Conservation (phyloP, 73 alveolate species). For the Loxodes magnus region DNA sequence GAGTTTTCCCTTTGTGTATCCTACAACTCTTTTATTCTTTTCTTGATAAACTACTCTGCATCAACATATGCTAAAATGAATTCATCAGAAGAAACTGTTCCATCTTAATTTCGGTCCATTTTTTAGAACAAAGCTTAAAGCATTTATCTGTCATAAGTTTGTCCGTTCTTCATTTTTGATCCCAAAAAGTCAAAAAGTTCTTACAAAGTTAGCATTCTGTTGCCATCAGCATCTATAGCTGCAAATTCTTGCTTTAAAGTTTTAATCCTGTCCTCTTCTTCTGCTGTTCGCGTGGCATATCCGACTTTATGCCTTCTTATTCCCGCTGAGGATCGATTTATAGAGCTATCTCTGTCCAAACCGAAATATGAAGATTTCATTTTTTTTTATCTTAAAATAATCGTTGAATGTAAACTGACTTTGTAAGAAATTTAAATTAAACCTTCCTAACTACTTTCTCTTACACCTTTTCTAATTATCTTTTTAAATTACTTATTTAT, state of each 20-base stretch:
- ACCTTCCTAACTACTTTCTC: too few species aligned
- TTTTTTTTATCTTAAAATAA: too few species aligned
- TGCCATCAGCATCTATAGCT: constrained; percentile 1
- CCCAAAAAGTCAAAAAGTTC: constrained; percentile 12
- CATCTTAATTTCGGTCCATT: constrained; percentile 28
- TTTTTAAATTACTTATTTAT: too few species aligned
- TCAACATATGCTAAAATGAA: constrained; percentile 31
- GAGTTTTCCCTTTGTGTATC: constrained; percentile 17
- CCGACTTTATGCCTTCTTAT: too few species aligned
- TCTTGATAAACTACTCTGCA: constrained; percentile 17
- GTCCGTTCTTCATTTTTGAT: background rate
- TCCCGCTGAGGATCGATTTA: too few species aligned
- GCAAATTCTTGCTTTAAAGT: constrained; percentile 6
- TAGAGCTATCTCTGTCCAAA: too few species aligned
- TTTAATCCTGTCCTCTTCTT: too few species aligned
- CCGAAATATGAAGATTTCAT: too few species aligned
- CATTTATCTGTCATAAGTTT: constrained; percentile 18
- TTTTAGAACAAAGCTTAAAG: constrained; percentile 12
- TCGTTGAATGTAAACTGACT: too few species aligned
- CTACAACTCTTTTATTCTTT: constrained; percentile 23
- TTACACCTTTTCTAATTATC: too few species aligned
- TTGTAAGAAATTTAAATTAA: too few species aligned
- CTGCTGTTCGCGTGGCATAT: too few species aligned
- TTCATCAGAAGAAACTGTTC: constrained; percentile 19
- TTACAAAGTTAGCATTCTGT: constrained; percentile 2